phyloP scores from a whole-genome alignment of 257 asterid genomes.

The Nicotiana benthamiana region DNA sequence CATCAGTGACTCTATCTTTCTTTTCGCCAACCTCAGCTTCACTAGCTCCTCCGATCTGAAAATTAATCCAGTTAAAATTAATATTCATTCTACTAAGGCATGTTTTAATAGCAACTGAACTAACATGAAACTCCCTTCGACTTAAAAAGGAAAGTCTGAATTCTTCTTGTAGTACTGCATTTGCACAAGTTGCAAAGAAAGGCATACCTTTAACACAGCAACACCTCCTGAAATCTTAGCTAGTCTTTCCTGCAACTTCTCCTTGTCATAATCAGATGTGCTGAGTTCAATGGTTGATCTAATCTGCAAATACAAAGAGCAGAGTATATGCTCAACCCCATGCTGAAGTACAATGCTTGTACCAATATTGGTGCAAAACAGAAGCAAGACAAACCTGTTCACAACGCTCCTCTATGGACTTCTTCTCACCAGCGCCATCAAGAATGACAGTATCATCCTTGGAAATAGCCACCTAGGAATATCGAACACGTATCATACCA shows the following conservation, averaged over 20 bases:
- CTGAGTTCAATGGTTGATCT: slow-evolving; percentile 66
- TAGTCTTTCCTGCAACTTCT: slow-evolving; percentile 86
- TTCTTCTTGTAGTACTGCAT: neutral
- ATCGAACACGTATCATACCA: neutral
- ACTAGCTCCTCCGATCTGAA: slow-evolving; percentile 95
- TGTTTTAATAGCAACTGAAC: neutral
- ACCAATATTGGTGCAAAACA: neutral
- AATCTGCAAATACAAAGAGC: slow-evolving; percentile 33
- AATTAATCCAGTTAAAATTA: neutral
- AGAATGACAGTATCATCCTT: slow-evolving; percentile 90
- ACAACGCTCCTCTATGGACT: slow-evolving; percentile 73
- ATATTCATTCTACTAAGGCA: neutral
- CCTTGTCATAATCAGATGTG: slow-evolving; percentile 91
- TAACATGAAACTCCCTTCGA: neutral
- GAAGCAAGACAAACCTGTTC: slow-evolving; percentile 52
- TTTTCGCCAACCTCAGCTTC: slow-evolving; percentile 93
- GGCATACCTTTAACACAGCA: slow-evolving; percentile 76
- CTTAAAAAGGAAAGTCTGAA: neutral
- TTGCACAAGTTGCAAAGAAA: neutral
- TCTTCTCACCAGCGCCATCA: slow-evolving; percentile 91
- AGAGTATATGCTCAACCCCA: neutral
- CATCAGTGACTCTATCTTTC: slow-evolving; percentile 92
- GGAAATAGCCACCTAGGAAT: slow-evolving; percentile 60
- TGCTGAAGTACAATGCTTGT: neutral
- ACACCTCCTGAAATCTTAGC: slow-evolving; percentile 98